Percentiles rank a stretch among this genome's conserved stretches.
These are phyloP conservation scores for Elasticomyces elasticus DNA, from an alignment of 495 filamentous ascomycete genomes.

Conservation along the genomic window DNA sequence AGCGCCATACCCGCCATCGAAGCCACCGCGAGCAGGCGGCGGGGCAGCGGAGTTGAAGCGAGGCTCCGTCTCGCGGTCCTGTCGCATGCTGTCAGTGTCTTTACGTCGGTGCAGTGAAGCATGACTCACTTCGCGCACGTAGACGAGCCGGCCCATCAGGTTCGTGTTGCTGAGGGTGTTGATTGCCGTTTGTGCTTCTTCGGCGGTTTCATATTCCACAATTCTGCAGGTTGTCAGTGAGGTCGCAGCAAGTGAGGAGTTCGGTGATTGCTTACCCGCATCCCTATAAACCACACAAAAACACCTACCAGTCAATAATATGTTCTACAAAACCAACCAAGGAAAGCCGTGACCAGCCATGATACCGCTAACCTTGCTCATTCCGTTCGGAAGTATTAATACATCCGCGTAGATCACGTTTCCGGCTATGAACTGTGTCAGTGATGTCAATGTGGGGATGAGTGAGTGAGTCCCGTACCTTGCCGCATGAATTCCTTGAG, in stretches of 20 bases:
- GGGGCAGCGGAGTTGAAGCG: conserved; percentile 64
- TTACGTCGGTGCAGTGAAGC: background rate
- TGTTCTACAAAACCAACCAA: conserved; percentile 67
- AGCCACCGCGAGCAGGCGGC: conserved; percentile 38
- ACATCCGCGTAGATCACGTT: conserved; percentile 99
- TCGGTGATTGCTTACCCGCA: conserved; percentile 68
- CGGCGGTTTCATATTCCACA: conserved; percentile 99
- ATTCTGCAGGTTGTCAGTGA: conserved; percentile 52
- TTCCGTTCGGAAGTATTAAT: conserved; percentile 99
- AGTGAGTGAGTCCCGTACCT: conserved; percentile 51
- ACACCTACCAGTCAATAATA: conserved; percentile 99
- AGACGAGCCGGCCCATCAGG: conserved; percentile 94
- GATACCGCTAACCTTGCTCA: conserved; percentile 99
- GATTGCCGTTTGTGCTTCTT: conserved; percentile 96
- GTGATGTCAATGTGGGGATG: background rate
- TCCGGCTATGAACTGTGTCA: conserved; percentile 56
- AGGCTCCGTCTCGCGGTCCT: conserved; percentile 93
- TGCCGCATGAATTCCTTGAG: conserved; percentile 99
- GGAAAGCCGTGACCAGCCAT: conserved; percentile 68
- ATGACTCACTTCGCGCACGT: conserved; percentile 82
- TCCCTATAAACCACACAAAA: conserved; percentile 89
- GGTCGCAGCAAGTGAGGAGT: background rate
- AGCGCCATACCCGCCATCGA: conserved; percentile 35
- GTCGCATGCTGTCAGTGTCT: background rate
- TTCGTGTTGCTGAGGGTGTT: conserved; percentile 98